These are phyloP conservation scores for Aphanomyces stellatus DNA, from an alignment of 352 stramenopile species.

Conservation along the genomic window DNA sequence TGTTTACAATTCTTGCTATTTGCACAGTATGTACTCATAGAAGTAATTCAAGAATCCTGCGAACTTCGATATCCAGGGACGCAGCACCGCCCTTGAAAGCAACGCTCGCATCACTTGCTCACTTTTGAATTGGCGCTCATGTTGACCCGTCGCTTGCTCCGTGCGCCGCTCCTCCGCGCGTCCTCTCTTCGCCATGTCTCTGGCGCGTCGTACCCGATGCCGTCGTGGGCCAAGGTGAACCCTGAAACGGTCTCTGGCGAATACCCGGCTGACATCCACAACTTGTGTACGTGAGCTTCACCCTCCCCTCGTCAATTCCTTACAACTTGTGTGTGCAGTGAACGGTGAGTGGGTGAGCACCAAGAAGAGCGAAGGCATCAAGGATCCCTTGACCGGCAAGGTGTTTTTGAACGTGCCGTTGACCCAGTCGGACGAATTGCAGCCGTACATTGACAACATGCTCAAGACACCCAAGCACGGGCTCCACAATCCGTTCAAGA, in stretches of 20 bases:
- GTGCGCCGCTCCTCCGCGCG: not conserved
- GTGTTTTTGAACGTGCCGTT: conserved; percentile 92
- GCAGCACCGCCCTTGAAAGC: not conserved
- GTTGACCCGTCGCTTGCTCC: not conserved
- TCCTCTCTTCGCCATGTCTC: not conserved
- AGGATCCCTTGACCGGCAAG: conserved; percentile 93
- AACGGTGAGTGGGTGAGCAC: conserved; percentile 83
- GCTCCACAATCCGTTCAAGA: conserved; percentile 98
- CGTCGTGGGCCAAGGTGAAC: conserved; percentile 91
- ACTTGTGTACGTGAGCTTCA: conserved; percentile 76
- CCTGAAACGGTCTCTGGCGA: conserved; percentile 65
- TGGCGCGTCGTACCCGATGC: conserved; percentile 25
- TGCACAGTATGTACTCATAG: not conserved
- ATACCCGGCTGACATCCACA: conserved; percentile 77
- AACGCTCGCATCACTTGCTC: not conserved
- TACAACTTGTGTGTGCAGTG: too few relatives aligned
- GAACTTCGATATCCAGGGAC: not conserved
- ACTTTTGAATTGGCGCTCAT: not conserved
- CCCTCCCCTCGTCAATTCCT: too few relatives aligned
- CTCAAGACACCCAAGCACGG: conserved; percentile 91
- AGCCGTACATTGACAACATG: conserved; percentile 91
- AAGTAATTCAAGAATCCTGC: not conserved
- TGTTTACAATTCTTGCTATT: not conserved
- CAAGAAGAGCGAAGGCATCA: conserved; percentile 68
- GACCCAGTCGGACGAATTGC: conserved; percentile 84